These are phyloP conservation scores for Capsella rubella DNA, from an alignment of 441 rosid genomes.

Conservation along the genomic window DNA sequence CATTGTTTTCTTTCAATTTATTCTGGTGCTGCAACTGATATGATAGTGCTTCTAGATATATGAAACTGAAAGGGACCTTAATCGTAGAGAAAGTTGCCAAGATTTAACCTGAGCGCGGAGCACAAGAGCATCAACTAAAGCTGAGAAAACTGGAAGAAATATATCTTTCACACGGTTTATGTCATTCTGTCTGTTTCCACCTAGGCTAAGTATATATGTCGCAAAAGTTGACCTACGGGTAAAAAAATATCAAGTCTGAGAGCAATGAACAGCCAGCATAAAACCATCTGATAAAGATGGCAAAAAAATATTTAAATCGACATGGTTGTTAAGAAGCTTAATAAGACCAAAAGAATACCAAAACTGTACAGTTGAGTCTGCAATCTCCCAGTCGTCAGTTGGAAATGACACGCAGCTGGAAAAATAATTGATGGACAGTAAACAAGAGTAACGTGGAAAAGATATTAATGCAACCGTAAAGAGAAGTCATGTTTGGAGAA, in stretches of 20 bases:
- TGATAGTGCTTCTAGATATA: constrained; percentile 16
- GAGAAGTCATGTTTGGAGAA: constrained; percentile 16
- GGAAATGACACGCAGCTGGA: constrained; percentile 93
- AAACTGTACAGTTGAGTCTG: constrained; percentile 97
- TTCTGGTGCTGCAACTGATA: constrained; percentile 21
- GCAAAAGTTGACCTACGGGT: constrained; percentile 79
- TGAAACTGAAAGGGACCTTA: constrained; percentile 28
- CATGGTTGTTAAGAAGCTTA: constrained; percentile 8
- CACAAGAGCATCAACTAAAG: constrained; percentile 85
- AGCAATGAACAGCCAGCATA: constrained; percentile 12
- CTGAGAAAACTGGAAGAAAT: constrained; percentile 78
- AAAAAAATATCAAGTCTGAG: constrained; percentile 11
- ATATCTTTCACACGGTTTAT: constrained; percentile 63
- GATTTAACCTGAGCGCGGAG: constrained; percentile 87
- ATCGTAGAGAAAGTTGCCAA: constrained; percentile 29
- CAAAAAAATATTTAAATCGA: background rate
- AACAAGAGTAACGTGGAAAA: constrained; percentile 20
- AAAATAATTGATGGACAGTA: constrained; percentile 38
- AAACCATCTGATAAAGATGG: constrained; percentile 5
- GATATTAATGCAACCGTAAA: background rate
- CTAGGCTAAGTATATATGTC: constrained; percentile 72
- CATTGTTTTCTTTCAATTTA: background rate
- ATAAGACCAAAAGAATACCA: constrained; percentile 59
- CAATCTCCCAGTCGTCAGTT: constrained; percentile 96
- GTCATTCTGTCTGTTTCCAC: constrained; percentile 52